These are phyloP conservation scores for Aspergillus carlsbadensis DNA, from an alignment of 495 filamentous ascomycete species.

Conservation along the genomic window DNA sequence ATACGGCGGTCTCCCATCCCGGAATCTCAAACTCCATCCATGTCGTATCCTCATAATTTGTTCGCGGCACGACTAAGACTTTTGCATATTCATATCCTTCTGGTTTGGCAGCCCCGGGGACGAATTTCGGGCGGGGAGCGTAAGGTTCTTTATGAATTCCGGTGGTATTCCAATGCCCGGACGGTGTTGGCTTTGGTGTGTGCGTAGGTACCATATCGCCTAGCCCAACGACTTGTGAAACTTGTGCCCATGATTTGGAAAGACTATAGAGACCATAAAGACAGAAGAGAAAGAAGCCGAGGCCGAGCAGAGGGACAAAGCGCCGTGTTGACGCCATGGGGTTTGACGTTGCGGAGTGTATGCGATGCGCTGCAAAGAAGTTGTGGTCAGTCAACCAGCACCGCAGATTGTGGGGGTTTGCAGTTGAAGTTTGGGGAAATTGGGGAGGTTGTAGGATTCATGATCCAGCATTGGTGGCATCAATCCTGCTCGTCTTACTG, in stretches of 20 bases:
- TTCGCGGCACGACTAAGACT: slow-evolving; percentile 57
- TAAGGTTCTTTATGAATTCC: slow-evolving; percentile 21
- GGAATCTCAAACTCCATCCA: slow-evolving; percentile 61
- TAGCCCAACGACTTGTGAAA: slow-evolving; percentile 40
- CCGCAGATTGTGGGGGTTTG: not conserved
- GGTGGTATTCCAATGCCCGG: slow-evolving; percentile 27
- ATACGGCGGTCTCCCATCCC: slow-evolving; percentile 59
- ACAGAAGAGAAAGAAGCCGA: slow-evolving; percentile 34
- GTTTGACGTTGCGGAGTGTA: not conserved
- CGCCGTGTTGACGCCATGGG: slow-evolving; percentile 42
- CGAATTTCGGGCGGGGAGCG: slow-evolving; percentile 35
- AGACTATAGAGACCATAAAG: slow-evolving; percentile 32
- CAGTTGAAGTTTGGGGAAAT: not conserved
- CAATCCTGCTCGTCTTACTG: not conserved
- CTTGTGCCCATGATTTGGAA: slow-evolving; percentile 32
- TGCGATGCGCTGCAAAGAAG: not conserved
- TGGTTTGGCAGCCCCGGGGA: slow-evolving; percentile 43
- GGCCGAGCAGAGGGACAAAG: slow-evolving; percentile 35
- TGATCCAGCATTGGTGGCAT: not conserved
- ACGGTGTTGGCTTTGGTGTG: slow-evolving; percentile 15
- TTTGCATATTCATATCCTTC: slow-evolving; percentile 45
- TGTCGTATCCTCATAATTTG: slow-evolving; percentile 53
- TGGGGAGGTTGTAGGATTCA: not conserved
- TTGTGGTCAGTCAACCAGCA: not conserved
- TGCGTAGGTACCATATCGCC: slow-evolving; percentile 28